These are phyloP conservation scores for Kandelia obovata DNA, from an alignment of 345 rosid species.

Conservation along the genomic window DNA sequence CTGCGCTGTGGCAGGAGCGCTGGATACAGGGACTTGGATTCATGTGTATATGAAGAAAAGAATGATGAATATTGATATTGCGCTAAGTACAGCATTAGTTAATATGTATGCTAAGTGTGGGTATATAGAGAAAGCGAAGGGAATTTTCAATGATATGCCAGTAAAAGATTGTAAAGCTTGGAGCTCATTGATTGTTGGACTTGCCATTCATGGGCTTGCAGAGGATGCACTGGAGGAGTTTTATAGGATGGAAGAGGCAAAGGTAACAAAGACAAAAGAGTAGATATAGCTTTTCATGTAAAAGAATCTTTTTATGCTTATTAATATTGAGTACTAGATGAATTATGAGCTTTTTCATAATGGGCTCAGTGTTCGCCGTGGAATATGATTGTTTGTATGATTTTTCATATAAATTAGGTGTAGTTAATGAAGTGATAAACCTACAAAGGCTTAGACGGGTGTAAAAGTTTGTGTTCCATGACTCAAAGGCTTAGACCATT, in stretches of 20 bases:
- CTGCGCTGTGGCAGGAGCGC: conserved; percentile 19
- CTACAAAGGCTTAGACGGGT: too few relatives aligned
- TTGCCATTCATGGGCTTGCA: conserved; percentile 20
- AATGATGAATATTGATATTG: conserved; percentile 16
- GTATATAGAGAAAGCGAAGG: conserved; percentile 15
- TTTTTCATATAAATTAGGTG: background rate
- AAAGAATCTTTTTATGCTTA: background rate
- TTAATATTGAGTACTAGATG: background rate
- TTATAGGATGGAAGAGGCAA: conserved; percentile 17
- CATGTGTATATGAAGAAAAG: conserved; percentile 10
- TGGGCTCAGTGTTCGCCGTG: background rate
- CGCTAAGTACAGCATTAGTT: conserved; percentile 16
- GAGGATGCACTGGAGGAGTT: conserved; percentile 16
- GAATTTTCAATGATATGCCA: conserved; percentile 18
- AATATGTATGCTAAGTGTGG: conserved; percentile 25
- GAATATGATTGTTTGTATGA: background rate
- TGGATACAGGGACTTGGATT: conserved; percentile 24
- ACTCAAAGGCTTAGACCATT: too few relatives aligned
- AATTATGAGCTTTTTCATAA: background rate
- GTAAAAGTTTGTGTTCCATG: too few relatives aligned
- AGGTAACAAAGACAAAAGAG: conserved; percentile 7
- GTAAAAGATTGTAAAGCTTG: conserved; percentile 22
- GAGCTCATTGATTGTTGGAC: conserved; percentile 19
- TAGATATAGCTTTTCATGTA: background rate
- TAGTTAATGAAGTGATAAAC: background rate